These are phyloP conservation scores for Pichia sp. DNA, from an alignment of 1,139 yeast genomes.

Conservation along the genomic window DNA sequence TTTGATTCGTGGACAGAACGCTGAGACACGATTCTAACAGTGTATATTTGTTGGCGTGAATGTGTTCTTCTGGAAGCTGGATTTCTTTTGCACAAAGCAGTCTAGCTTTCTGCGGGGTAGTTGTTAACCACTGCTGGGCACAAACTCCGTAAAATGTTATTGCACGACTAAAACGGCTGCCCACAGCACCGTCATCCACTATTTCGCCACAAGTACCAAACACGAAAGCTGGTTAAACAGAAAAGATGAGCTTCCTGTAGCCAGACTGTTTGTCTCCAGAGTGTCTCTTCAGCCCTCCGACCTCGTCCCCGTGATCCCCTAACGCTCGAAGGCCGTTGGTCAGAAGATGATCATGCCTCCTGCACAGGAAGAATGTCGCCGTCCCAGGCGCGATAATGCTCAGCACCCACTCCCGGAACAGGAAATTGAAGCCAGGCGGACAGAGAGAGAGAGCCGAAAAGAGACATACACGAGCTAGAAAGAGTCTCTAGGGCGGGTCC, in stretches of 20 bases:
- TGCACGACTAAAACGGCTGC: background rate
- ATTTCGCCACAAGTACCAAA: background rate
- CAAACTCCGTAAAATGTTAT: background rate
- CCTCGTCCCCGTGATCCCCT: background rate
- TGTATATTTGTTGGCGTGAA: background rate
- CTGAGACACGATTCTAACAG: background rate
- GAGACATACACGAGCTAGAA: background rate
- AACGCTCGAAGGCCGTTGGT: background rate
- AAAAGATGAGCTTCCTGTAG: background rate
- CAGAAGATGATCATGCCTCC: background rate
- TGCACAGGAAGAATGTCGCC: background rate
- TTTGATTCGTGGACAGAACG: background rate
- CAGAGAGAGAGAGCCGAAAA: background rate
- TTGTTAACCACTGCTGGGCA: background rate
- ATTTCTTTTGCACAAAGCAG: background rate
- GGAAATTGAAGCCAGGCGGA: background rate
- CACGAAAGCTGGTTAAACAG: background rate
- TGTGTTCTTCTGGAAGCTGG: background rate
- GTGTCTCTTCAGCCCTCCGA: background rate
- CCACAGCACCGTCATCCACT: constrained; percentile 1
- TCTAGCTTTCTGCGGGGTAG: background rate
- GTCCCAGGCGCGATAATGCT: background rate
- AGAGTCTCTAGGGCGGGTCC: background rate
- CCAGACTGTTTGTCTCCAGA: background rate
- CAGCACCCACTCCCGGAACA: background rate